Conservation (phyloP, 805 yeast genomes). For the Candida railenensis region DNA sequence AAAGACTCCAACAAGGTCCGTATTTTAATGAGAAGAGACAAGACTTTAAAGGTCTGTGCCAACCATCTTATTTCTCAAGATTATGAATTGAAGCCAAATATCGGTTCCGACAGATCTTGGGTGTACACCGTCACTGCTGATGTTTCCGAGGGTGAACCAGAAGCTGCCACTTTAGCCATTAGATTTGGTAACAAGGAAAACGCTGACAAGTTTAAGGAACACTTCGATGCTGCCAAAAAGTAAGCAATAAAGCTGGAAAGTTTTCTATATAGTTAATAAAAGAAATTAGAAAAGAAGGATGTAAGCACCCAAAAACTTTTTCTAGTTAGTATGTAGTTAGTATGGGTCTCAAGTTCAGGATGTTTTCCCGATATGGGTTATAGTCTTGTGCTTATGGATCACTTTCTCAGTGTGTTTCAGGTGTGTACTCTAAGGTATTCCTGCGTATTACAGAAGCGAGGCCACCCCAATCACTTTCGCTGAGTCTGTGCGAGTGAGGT, state of each 20-base stretch:
- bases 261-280: neutral
- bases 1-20: constrained; percentile 80
- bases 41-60: constrained; percentile 96
- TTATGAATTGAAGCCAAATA: constrained; percentile 83
- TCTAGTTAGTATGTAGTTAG: too few relatives aligned
- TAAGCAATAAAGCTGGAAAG: constrained; percentile 3
- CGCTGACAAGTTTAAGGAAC: constrained; percentile 93
- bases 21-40: constrained; percentile 97
- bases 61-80: constrained; percentile 87
- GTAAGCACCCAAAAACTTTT: too few relatives aligned
- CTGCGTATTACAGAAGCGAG: too few relatives aligned
- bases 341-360: too few relatives aligned
- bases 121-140: constrained; percentile 94
- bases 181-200: constrained; percentile 90
- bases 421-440: too few relatives aligned
- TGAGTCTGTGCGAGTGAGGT: too few relatives aligned
- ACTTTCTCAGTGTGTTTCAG: neutral
- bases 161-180: constrained; percentile 94
- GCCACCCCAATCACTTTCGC: too few relatives aligned
- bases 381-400: neutral
- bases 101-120: constrained; percentile 98
- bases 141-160: constrained; percentile 92
- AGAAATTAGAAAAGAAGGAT: too few relatives aligned
- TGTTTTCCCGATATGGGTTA: too few relatives aligned
- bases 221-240: constrained; percentile 82